Conservation (phyloP, 257 asterid species). For the Osmanthus fragrans region DNA sequence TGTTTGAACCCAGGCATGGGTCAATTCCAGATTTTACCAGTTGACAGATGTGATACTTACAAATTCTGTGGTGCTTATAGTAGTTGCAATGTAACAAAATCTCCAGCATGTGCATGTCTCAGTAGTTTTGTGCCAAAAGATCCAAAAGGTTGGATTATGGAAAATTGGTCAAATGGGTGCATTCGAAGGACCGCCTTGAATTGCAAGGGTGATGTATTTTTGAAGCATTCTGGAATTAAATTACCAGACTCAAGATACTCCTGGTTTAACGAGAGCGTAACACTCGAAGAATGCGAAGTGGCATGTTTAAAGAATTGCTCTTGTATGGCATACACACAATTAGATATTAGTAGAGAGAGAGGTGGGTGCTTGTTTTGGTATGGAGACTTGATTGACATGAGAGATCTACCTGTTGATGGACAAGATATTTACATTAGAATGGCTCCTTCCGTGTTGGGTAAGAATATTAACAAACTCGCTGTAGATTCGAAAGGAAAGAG, state of each 20-base stretch:
- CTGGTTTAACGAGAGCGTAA: constrained; percentile 14
- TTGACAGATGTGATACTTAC: constrained; percentile 34
- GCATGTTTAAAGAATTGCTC: constrained; percentile 36
- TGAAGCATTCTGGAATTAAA: constrained; percentile 21
- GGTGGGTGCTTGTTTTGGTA: constrained; percentile 47
- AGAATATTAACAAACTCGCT: no score
- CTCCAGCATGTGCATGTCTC: constrained; percentile 34
- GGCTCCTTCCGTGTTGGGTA: no score
- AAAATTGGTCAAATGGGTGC: constrained; percentile 35
- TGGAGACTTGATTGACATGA: no score
- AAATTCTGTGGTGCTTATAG: constrained; percentile 35
- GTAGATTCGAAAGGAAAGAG: no score
- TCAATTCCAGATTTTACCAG: constrained; percentile 12
- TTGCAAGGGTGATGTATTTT: constrained; percentile 30
- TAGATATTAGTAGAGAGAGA: constrained; percentile 26
- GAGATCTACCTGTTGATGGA: no score
- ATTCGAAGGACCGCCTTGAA: constrained; percentile 22
- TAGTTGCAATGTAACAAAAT: constrained; percentile 18
- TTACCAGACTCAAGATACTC: constrained; percentile 34
- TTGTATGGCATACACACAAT: constrained; percentile 35
- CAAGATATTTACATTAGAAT: no score
- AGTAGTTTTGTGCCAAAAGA: constrained; percentile 23
- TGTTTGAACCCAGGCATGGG: constrained; percentile 30
- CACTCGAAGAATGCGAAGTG: constrained; percentile 23
- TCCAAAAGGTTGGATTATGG: constrained; percentile 17